A percentile compares a stretch with the other conserved stretches of the same genome.
Evolutionary conservation across 441 rosid genomes (phyloP).

Genomic region (Arabidopsis hybrid): DNA sequence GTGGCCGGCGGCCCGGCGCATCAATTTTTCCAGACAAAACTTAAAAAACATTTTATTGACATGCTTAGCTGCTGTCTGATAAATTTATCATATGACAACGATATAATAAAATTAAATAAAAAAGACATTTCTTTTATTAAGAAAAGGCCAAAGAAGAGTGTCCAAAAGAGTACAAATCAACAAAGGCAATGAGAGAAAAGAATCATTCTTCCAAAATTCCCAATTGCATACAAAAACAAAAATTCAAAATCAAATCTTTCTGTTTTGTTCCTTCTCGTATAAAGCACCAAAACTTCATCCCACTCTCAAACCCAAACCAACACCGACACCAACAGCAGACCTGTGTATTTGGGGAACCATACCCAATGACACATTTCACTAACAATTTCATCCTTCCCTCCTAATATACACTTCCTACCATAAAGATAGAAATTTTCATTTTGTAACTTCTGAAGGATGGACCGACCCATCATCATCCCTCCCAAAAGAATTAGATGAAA

Average conservation of each 20-base stretch:
- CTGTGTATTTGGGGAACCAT: constrained; percentile 16
- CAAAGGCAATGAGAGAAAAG: constrained; percentile 35
- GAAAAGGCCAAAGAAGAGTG: constrained; percentile 1
- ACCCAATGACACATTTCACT: constrained; percentile 27
- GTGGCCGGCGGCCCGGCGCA: constrained; percentile 33
- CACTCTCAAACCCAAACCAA: constrained; percentile 24
- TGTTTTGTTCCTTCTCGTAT: constrained; percentile 24
- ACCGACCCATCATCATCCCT: constrained; percentile 41
- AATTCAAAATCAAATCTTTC: constrained; percentile 7
- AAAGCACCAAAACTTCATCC: constrained; percentile 39
- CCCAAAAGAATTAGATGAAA: constrained; percentile 35
- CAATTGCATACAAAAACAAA: constrained; percentile 24
- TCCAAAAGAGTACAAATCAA: constrained; percentile 31
- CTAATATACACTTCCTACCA: constrained; percentile 39
- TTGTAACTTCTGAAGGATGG: constrained; percentile 31
- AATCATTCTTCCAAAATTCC: constrained; percentile 42
- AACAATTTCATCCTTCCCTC: constrained; percentile 29
- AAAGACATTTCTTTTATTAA: constrained; percentile 6
- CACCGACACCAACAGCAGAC: constrained; percentile 10
- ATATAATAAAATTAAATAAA: neutral
- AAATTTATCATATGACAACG: neutral
- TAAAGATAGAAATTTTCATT: constrained; percentile 34
- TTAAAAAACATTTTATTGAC: constrained; percentile 12
- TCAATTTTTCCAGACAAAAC: constrained; percentile 33
- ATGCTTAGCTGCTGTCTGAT: constrained; percentile 17